Percentiles rank a stretch among this genome's conserved stretches.
Evolutionary conservation across 108 stramenopile species (phyloP).

Genomic region (Skeletonema costatum): DNA sequence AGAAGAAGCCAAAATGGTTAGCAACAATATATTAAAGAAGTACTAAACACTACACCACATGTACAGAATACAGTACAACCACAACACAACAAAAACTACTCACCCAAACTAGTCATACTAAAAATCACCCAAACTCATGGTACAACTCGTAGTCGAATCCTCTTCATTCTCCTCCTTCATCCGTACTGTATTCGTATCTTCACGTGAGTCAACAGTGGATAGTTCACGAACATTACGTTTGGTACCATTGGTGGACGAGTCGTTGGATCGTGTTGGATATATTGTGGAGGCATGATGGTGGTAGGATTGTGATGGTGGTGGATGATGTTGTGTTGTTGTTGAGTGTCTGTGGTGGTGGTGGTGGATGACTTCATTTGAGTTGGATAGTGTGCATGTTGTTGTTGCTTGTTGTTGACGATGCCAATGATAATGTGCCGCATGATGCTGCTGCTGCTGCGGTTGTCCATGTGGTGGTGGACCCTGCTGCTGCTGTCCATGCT

Average conservation of each 20-base stretch:
- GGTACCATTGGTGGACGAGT: background rate
- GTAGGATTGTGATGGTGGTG: background rate
- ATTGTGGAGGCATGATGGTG: background rate
- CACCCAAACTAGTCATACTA: slow-evolving; percentile 37
- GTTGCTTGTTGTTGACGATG: background rate
- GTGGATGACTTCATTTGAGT: no score
- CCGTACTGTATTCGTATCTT: background rate
- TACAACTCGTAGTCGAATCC: slow-evolving; percentile 5
- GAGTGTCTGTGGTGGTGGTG: no score
- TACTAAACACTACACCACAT: background rate
- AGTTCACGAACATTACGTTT: background rate
- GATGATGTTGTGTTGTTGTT: background rate
- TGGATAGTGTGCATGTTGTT: background rate
- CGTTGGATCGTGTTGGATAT: background rate
- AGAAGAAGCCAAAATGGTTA: background rate
- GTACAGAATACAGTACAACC: background rate
- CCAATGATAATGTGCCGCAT: background rate
- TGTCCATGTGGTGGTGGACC: background rate
- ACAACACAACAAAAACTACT: background rate
- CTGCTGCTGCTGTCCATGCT: background rate
- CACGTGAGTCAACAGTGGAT: background rate
- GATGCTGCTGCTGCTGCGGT: background rate
- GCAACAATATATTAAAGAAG: background rate
- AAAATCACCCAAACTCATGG: slow-evolving; percentile 32
- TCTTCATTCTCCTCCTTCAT: slow-evolving; percentile 4